Percentiles rank a stretch among this genome's conserved stretches.
phyloP scores from a whole-genome alignment of 495 filamentous ascomycete genomes.

The Mytilinidion resinicola region DNA sequence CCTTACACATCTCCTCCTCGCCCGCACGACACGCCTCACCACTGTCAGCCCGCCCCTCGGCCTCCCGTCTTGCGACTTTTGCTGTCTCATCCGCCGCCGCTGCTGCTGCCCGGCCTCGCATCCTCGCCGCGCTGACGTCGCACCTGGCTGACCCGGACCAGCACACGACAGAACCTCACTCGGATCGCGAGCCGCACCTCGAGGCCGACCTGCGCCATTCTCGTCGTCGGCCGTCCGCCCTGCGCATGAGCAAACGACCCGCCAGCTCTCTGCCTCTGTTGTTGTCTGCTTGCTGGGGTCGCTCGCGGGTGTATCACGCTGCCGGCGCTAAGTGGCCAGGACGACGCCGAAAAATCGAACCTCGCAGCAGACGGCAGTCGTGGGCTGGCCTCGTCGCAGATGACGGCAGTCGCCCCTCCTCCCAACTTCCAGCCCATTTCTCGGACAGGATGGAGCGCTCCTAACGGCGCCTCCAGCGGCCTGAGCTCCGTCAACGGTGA shows the following conservation, averaged over 20 bases:
- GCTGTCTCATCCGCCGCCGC: constrained; percentile 5
- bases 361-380: constrained; percentile 20
- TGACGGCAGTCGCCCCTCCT: constrained; percentile 96
- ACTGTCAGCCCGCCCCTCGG: not conserved
- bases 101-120: constrained; percentile 6
- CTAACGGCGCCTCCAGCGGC: constrained; percentile 68
- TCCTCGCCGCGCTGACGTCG: constrained; percentile 14
- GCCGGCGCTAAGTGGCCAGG: constrained; percentile 19
- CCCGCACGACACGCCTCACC: not conserved
- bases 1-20: constrained; percentile 1
- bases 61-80: constrained; percentile 1
- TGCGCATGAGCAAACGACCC: constrained; percentile 17
- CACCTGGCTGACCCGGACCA: constrained; percentile 9
- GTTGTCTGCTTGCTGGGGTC: constrained; percentile 12
- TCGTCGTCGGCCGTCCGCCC: not conserved
- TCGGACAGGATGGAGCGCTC: constrained; percentile 56
- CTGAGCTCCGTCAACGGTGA: constrained; percentile 77
- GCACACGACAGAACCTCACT: constrained; percentile 22
- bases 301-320: constrained; percentile 10
- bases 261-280: constrained; percentile 7
- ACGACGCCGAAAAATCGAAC: constrained; percentile 4
- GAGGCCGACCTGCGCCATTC: constrained; percentile 13
- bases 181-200: constrained; percentile 9
- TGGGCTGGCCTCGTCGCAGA: constrained; percentile 46
- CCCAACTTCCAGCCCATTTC: constrained; percentile 75